These are phyloP conservation scores for Arctium lappa DNA, from an alignment of 129 eudicot genomes.

Conservation along the genomic window DNA sequence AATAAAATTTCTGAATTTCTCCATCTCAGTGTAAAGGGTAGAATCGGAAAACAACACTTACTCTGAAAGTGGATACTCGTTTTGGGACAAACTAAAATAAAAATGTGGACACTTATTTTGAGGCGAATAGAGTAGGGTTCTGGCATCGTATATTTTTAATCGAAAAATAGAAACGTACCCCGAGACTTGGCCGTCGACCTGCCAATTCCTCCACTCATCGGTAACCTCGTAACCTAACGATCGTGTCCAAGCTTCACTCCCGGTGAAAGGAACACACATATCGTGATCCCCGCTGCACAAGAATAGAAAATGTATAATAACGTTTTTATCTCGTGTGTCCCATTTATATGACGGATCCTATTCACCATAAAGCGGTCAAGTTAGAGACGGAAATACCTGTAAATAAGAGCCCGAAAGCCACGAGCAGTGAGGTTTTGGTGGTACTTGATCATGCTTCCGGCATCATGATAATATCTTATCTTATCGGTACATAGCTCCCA, in stretches of 20 bases:
- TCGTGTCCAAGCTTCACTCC: slow-evolving; percentile 93
- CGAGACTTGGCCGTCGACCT: slow-evolving; percentile 67
- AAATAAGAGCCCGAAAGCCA: slow-evolving; percentile 84
- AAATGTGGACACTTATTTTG: too few relatives aligned
- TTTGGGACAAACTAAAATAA: too few relatives aligned
- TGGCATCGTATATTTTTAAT: not conserved
- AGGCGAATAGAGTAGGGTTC: not conserved
- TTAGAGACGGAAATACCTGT: slow-evolving; percentile 43
- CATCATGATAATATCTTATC: slow-evolving; percentile 60
- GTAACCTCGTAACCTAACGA: slow-evolving; percentile 68
- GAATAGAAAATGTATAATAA: not conserved
- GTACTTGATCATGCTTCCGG: slow-evolving; percentile 92
- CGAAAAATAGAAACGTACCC: slow-evolving; percentile 52
- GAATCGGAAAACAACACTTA: not conserved
- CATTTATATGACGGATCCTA: not conserved
- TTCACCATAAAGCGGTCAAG: not conserved
- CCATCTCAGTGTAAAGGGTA: not conserved
- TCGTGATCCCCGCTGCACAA: slow-evolving; percentile 89
- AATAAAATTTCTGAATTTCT: not conserved
- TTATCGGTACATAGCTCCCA: slow-evolving; percentile 81
- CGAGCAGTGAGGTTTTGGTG: slow-evolving; percentile 87
- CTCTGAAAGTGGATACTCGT: too few relatives aligned
- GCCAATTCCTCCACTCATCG: slow-evolving; percentile 95
- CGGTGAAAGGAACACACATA: slow-evolving; percentile 97
- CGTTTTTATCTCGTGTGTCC: not conserved